These are phyloP conservation scores for Tetrahymena thermophila DNA, from an alignment of 73 alveolate species.

Conservation along the genomic window DNA sequence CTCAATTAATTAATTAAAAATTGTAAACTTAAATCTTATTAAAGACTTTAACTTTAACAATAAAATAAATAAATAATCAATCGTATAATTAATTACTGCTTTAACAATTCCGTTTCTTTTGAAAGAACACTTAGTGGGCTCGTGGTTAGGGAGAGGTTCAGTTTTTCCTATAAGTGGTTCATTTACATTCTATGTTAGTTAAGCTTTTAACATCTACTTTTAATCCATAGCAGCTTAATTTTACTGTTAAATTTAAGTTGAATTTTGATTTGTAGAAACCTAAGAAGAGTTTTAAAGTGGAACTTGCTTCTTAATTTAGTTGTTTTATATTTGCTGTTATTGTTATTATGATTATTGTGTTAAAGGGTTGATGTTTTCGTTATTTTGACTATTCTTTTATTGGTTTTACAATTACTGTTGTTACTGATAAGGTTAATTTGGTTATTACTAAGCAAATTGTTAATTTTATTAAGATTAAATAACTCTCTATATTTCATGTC, in stretches of 20 bases:
- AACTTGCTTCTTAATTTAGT: not conserved
- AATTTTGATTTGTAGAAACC: not conserved
- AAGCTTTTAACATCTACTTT: not conserved
- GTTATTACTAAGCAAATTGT: not conserved
- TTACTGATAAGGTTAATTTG: not conserved
- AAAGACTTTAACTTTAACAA: too few species aligned
- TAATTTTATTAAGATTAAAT: not conserved
- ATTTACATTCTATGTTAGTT: not conserved
- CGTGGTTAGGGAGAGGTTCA: constrained; percentile 48
- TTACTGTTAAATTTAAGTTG: not conserved
- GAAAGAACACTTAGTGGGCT: constrained; percentile 71
- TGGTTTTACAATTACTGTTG: not conserved
- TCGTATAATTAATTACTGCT: constrained; percentile 34
- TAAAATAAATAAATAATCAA: not conserved
- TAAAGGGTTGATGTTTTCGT: not conserved
- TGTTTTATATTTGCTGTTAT: not conserved
- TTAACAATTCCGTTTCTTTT: constrained; percentile 81
- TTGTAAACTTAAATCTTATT: not conserved
- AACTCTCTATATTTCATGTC: not conserved
- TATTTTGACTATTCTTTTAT: not conserved
- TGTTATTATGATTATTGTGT: not conserved
- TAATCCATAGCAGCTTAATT: not conserved
- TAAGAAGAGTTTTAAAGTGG: not conserved
- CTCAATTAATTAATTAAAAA: not conserved
- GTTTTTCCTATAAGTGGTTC: not conserved